A percentile compares a stretch with the other conserved stretches of the same genome.
phyloP scores from a whole-genome alignment of 2,329 filamentous ascomycete genomes.

The Akanthomyces muscarius region DNA sequence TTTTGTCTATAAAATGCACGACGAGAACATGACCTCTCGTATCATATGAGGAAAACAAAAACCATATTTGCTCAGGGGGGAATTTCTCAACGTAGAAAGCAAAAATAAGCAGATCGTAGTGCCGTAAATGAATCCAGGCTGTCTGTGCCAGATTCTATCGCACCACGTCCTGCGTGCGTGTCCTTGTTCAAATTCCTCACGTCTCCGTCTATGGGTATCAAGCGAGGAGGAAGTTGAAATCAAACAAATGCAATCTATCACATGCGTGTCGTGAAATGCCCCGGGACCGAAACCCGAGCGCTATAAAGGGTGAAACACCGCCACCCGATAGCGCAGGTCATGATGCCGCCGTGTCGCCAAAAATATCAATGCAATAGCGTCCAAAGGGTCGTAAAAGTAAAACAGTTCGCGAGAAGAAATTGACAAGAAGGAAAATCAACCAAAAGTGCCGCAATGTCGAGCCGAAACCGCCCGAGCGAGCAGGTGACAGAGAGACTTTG shows the following conservation, averaged over 20 bases:
- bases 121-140: constrained; percentile 31
- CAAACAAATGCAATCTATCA: constrained; percentile 44
- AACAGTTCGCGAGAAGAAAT: not conserved
- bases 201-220: constrained; percentile 44
- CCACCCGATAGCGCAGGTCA: constrained; percentile 35
- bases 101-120: constrained; percentile 32
- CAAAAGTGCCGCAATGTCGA: constrained; percentile 19
- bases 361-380: constrained; percentile 26
- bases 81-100: constrained; percentile 33
- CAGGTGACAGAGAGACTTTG: not conserved
- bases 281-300: constrained; percentile 35
- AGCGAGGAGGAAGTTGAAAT: constrained; percentile 40
- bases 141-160: constrained; percentile 29
- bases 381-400: constrained; percentile 20
- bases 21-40: constrained; percentile 44
- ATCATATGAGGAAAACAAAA: constrained; percentile 33
- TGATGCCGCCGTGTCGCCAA: constrained; percentile 40
- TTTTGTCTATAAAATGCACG: constrained; percentile 58
- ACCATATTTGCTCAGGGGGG: constrained; percentile 33
- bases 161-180: constrained; percentile 35
- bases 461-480: not conserved
- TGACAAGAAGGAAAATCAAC: constrained; percentile 24
- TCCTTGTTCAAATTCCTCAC: constrained; percentile 35
- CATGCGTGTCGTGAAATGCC: constrained; percentile 39
- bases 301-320: constrained; percentile 30